A percentile compares a stretch with the other conserved stretches of the same genome.
phyloP scores from a whole-genome alignment of 1,139 yeast species.

The Pichiaceae sp. region DNA sequence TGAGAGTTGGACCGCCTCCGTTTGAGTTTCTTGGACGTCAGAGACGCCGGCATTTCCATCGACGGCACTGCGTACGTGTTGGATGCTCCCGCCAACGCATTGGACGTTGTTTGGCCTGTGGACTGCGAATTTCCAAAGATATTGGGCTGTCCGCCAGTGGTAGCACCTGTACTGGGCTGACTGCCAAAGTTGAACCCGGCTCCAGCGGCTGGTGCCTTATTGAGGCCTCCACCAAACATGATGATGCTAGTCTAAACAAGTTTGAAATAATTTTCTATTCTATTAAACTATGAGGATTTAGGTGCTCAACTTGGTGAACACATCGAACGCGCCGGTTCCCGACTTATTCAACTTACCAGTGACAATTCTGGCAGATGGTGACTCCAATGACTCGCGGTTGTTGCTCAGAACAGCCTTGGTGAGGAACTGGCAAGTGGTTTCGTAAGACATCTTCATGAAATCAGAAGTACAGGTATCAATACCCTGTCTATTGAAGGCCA shows the following conservation, averaged over 20 bases:
- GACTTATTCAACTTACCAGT: slow-evolving; percentile 85
- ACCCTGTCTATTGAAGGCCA: slow-evolving; percentile 98
- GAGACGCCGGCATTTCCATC: slow-evolving; percentile 22
- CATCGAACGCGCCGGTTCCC: slow-evolving; percentile 95
- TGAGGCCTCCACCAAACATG: no score
- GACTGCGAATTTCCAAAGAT: slow-evolving; percentile 18
- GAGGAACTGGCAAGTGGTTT: slow-evolving; percentile 95
- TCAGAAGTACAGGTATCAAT: slow-evolving; percentile 93
- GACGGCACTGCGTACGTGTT: no score
- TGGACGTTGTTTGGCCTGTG: slow-evolving; percentile 14
- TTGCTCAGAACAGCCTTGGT: slow-evolving; percentile 94
- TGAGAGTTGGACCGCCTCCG: slow-evolving; percentile 18
- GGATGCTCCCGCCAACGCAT: slow-evolving; percentile 8
- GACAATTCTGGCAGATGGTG: slow-evolving; percentile 94
- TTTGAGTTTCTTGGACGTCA: slow-evolving; percentile 15
- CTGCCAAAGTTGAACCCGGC: not conserved
- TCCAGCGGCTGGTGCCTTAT: no score
- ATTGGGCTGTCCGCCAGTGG: slow-evolving; percentile 5
- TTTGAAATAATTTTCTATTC: no score
- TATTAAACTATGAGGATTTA: no score
- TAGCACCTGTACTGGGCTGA: not conserved
- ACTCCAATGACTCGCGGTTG: slow-evolving; percentile 78
- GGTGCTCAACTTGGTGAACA: slow-evolving; percentile 60
- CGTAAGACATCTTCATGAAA: slow-evolving; percentile 98
- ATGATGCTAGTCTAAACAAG: no score